A percentile compares a stretch with the other conserved stretches of the same genome.
phyloP scores from a whole-genome alignment of 805 yeast species.

The Danielia reshetovae region DNA sequence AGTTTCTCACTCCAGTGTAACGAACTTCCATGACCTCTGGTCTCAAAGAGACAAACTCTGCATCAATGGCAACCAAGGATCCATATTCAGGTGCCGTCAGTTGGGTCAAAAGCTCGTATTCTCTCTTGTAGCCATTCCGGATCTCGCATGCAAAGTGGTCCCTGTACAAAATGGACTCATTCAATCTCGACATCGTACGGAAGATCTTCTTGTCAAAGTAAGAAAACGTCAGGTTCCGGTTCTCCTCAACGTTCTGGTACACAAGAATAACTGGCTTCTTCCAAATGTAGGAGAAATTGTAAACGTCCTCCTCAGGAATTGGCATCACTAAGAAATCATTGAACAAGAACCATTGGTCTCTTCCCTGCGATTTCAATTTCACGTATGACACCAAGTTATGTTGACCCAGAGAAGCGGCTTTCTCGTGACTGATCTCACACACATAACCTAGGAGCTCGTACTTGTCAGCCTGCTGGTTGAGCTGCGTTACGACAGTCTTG shows the following conservation, averaged over 20 bases:
- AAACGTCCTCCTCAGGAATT: slow-evolving; percentile 71
- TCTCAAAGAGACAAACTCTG: slow-evolving; percentile 84
- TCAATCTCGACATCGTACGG: slow-evolving; percentile 28
- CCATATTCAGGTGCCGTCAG: slow-evolving; percentile 75
- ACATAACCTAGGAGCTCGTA: slow-evolving; percentile 69
- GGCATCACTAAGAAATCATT: slow-evolving; percentile 87
- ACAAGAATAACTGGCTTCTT: slow-evolving; percentile 73
- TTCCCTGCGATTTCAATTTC: slow-evolving; percentile 30
- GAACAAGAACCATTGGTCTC: slow-evolving; percentile 70
- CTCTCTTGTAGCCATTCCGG: slow-evolving; percentile 53
- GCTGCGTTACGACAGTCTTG: slow-evolving; percentile 28
- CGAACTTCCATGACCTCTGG: slow-evolving; percentile 78
- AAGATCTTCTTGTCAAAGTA: slow-evolving; percentile 27
- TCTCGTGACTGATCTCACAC: slow-evolving; percentile 56
- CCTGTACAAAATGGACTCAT: slow-evolving; percentile 63
- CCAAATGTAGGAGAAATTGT: slow-evolving; percentile 72
- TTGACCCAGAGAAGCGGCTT: slow-evolving; percentile 32
- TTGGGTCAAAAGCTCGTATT: slow-evolving; percentile 63
- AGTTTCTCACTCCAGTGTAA: slow-evolving; percentile 62
- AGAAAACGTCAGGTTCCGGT: slow-evolving; percentile 40
- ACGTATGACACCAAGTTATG: slow-evolving; percentile 62
- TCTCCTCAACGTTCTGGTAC: slow-evolving; percentile 51
- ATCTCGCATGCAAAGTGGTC: slow-evolving; percentile 72
- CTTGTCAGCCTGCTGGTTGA: slow-evolving; percentile 33
- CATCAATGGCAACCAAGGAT: slow-evolving; percentile 85